Evolutionary conservation across 2,329 filamentous ascomycete species (phyloP).

Genomic region (Chaetomiaceae sp.): DNA sequence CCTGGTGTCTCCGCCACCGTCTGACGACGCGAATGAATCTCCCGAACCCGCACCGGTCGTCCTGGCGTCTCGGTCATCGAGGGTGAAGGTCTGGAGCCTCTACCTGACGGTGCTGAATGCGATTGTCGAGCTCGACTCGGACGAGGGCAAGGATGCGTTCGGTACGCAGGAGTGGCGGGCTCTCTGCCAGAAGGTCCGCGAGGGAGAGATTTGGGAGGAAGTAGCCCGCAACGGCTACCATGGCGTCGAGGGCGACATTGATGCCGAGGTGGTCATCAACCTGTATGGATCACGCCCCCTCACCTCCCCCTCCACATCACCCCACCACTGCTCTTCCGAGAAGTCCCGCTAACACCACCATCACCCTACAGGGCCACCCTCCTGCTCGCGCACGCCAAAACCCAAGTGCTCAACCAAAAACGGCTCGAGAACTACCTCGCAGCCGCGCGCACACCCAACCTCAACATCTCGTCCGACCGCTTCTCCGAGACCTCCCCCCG

Average conservation of each 20-base stretch:
- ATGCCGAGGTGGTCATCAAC: constrained; percentile 90
- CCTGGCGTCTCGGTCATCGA: constrained; percentile 71
- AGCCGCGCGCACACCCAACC: constrained; percentile 64
- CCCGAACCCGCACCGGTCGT: constrained; percentile 67
- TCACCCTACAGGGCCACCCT: constrained; percentile 67
- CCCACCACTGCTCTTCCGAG: too few species aligned
- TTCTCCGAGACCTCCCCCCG: constrained; percentile 45
- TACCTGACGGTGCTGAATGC: constrained; percentile 92
- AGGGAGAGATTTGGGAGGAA: constrained; percentile 92
- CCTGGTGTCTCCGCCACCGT: constrained; percentile 60
- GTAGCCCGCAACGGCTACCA: constrained; percentile 83
- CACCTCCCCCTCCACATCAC: neutral
- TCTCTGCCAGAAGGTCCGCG: constrained; percentile 76
- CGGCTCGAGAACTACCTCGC: constrained; percentile 86
- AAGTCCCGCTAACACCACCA: constrained; percentile 22
- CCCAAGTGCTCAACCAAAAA: constrained; percentile 79
- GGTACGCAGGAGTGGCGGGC: constrained; percentile 80
- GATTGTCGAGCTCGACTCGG: constrained; percentile 79
- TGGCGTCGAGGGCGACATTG: constrained; percentile 82
- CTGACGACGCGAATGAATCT: constrained; percentile 40
- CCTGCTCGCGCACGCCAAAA: constrained; percentile 80
- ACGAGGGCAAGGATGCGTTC: constrained; percentile 86
- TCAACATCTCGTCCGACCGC: constrained; percentile 63
- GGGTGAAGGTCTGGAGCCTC: constrained; percentile 95
- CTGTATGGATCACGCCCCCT: constrained; percentile 53